Base-by-base conservation (phyloP, 2,329 filamentous ascomycete species). In the Curvularia sp. region DNA sequence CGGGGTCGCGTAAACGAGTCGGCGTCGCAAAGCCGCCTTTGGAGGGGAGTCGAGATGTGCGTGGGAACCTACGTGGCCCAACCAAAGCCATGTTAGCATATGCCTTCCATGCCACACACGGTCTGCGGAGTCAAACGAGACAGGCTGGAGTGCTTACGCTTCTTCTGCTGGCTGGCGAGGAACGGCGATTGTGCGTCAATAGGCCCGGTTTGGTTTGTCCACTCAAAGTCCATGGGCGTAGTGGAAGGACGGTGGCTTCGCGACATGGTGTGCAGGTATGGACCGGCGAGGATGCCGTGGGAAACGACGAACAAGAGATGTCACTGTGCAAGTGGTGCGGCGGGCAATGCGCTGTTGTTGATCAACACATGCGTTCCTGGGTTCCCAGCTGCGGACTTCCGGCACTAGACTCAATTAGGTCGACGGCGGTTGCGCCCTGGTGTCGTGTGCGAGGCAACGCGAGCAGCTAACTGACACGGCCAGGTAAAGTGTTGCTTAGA, bases 151-250 rank as follows among this genome's bases (percentile, higher is more conserved):
- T 62, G 68, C 75, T 72, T 71, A 79, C 78, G 77, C 67, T 79
- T 79, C 71, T 74, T 75, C n/a, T 68, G 61, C 49, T 64, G 58
- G 53, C 66, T 62, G 57, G 58, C 62, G 60, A 79, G 69, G 66
- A 83, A 85, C 1, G 82, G 82, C 39, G 82, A 84, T 49, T 72
- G 74, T 28, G 70, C 68, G 67, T 84, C 81, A 2, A 81, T 62
- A 4, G 80, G 79, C 22, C 81, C 82, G 3, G 70, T 77, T 30
- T 75, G 68, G 63, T 83, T 83, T 54, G 82, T 71, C 66, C 77
- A 85, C 66, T 84, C 78, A 71, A 83, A 85, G 72, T 85, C 83
- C 83, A 85, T 85, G 54, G 81, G 81, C 68, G 71, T 77, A 47
- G 78, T 78, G 49, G 81, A 76, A 38, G 71, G 72, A 51, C 79